Conservation (phyloP, 2,329 filamentous ascomycete species). For the Sarocladium strictum region DNA sequence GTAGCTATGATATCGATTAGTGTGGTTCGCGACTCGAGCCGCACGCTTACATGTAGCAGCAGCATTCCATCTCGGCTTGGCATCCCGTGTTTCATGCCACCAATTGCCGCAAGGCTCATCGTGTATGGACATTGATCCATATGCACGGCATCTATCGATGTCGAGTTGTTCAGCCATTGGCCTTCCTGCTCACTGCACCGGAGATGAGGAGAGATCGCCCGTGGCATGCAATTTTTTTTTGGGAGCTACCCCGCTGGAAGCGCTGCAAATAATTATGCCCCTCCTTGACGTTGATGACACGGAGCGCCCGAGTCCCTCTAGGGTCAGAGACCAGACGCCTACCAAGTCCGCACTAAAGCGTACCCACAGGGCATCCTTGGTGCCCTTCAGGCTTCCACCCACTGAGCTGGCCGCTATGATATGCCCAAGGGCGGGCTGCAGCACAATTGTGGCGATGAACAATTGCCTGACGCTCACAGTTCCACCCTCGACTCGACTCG, state of each 20-base stretch:
- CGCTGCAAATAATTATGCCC: not conserved
- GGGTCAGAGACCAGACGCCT: not conserved
- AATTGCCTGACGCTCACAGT: slow-evolving; percentile 3
- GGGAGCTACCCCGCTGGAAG: slow-evolving; percentile 8
- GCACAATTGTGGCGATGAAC: not conserved
- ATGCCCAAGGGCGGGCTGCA: not conserved
- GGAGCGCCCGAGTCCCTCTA: not conserved
- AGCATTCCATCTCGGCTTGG: too few species aligned
- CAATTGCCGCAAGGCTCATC: too few species aligned
- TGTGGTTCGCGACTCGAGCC: too few species aligned
- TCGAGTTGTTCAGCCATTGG: too few species aligned
- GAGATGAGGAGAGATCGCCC: not conserved
- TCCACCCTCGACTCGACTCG: not conserved
- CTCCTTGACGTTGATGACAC: not conserved
- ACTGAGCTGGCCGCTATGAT: not conserved
- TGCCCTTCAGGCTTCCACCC: not conserved
- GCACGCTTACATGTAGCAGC: too few species aligned
- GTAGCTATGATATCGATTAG: too few species aligned
- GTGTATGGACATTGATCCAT: too few species aligned
- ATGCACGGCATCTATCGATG: too few species aligned
- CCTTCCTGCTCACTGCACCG: too few species aligned
- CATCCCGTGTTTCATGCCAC: too few species aligned
- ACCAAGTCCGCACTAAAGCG: not conserved
- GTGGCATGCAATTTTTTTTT: not conserved
- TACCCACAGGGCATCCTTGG: not conserved